These are phyloP conservation scores for Candida sanyaensis DNA, from an alignment of 1,139 yeast genomes.

Conservation along the genomic window DNA sequence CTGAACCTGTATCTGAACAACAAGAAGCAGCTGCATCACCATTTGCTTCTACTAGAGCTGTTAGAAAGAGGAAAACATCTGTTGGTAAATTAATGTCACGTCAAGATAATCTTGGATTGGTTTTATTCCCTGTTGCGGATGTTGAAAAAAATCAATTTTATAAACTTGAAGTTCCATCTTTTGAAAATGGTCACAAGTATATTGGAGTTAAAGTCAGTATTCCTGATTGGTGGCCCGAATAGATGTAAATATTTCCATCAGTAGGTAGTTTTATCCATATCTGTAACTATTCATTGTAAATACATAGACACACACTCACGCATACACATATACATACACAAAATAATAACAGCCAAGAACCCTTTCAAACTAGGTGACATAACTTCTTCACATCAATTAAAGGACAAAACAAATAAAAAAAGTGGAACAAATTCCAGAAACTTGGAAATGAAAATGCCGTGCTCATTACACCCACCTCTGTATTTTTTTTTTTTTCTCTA, in stretches of 20 bases:
- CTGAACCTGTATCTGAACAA: constrained; percentile 9
- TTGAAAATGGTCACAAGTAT: constrained; percentile 22
- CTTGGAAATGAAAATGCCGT: too few species aligned
- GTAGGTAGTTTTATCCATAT: too few species aligned
- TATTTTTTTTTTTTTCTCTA: neutral
- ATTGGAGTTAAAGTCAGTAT: constrained; percentile 49
- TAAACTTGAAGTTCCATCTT: constrained; percentile 31
- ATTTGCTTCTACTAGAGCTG: constrained; percentile 27
- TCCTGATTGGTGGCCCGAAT: constrained; percentile 71
- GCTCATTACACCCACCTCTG: too few species aligned
- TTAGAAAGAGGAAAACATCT: constrained; percentile 39
- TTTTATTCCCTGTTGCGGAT: constrained; percentile 53
- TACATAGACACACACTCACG: too few species aligned
- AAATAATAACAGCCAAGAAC: neutral
- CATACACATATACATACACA: too few species aligned
- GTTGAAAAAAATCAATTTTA: constrained; percentile 28
- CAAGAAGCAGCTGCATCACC: constrained; percentile 30
- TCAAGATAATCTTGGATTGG: constrained; percentile 66
- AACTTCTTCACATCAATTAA: too few species aligned
- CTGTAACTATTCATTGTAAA: too few species aligned
- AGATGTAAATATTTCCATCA: constrained; percentile 6
- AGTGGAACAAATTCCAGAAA: too few species aligned
- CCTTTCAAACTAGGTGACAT: too few species aligned
- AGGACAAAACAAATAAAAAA: too few species aligned
- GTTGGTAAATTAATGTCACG: constrained; percentile 62